Evolutionary conservation across 345 rosid genomes (phyloP).

Genomic region (Boechera retrofracta): DNA sequence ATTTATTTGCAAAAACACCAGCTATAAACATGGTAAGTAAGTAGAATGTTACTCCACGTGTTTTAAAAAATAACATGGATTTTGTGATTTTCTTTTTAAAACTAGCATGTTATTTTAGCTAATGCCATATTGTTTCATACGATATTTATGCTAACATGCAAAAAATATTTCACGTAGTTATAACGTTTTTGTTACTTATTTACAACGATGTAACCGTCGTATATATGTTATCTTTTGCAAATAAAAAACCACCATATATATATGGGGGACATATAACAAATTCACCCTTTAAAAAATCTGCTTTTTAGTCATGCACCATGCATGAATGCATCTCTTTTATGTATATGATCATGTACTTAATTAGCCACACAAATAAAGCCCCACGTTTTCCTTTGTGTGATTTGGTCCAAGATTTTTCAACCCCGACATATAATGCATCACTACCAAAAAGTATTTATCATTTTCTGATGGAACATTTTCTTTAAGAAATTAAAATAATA

Average conservation of each 20-base stretch:
- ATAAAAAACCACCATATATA: background rate
- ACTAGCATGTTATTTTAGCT: too few species aligned
- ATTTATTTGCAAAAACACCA: too few species aligned
- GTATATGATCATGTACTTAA: constrained; percentile 16
- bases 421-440: constrained; percentile 25
- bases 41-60: too few species aligned
- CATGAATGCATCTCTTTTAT: constrained; percentile 27
- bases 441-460: background rate
- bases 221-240: background rate
- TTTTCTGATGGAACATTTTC: background rate
- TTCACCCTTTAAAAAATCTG: background rate
- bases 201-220: background rate
- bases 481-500: background rate
- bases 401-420: constrained; percentile 29
- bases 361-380: constrained; percentile 24
- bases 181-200: background rate
- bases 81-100: too few species aligned
- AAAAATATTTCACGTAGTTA: background rate
- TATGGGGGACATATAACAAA: background rate
- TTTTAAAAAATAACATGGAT: too few species aligned
- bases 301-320: background rate
- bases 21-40: too few species aligned
- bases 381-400: constrained; percentile 24
- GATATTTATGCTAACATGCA: background rate
- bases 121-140: background rate